Conservation (phyloP, 306 rosid genomes). For the Quercus mongolica region DNA sequence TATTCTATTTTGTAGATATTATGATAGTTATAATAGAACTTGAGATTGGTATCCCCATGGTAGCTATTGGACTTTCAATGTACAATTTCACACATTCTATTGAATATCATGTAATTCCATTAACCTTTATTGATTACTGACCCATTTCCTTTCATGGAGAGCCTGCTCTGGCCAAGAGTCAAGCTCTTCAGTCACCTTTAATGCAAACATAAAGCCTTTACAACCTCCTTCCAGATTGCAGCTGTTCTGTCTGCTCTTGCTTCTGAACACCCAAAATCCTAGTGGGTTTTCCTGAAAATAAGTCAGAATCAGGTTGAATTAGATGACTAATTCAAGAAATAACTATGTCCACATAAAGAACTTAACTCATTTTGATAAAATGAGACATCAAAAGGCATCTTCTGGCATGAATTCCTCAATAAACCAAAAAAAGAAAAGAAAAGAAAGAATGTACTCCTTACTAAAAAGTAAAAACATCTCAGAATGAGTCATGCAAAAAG, state of each 20-base stretch:
- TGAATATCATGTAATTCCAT: neutral
- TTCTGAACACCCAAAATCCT: constrained; percentile 32
- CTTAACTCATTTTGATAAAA: neutral
- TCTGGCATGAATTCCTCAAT: neutral
- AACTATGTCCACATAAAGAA: neutral
- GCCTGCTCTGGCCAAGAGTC: constrained; percentile 36
- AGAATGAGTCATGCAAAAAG: neutral
- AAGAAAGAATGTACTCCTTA: neutral
- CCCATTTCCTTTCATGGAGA: constrained; percentile 32
- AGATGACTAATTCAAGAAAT: neutral
- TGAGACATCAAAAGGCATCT: neutral
- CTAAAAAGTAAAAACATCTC: neutral
- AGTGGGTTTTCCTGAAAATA: constrained; percentile 30
- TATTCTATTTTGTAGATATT: too few relatives aligned
- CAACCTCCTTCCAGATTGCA: constrained; percentile 25
- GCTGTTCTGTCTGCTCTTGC: constrained; percentile 32
- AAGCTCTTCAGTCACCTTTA: constrained; percentile 33
- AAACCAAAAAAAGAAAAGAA: neutral
- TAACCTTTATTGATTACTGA: constrained; percentile 9
- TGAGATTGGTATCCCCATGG: too few relatives aligned
- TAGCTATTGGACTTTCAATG: neutral
- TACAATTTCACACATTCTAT: neutral
- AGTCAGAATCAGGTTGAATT: neutral
- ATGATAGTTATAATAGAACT: too few relatives aligned
- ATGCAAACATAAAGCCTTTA: constrained; percentile 35